Evolutionary conservation across 1,139 yeast genomes (phyloP).

Genomic region (Geotrichum citri-aurantii): DNA sequence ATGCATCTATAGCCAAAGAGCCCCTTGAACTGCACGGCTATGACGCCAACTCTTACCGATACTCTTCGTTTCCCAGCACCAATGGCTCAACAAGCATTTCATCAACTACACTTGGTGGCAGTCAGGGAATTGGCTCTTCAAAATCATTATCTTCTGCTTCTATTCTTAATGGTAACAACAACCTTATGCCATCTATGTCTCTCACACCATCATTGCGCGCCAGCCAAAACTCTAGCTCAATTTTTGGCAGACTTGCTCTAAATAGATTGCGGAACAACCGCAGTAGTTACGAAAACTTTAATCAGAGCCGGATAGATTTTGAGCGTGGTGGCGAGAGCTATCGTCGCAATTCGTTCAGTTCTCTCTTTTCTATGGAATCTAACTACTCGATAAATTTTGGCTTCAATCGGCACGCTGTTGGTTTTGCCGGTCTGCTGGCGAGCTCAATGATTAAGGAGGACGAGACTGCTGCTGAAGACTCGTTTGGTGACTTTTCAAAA

Average conservation of each 20-base stretch:
- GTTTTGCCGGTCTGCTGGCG: conserved; percentile 35
- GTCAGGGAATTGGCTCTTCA: conserved; percentile 9
- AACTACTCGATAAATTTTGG: conserved; percentile 25
- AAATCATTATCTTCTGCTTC: conserved; percentile 8
- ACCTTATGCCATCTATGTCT: conserved; percentile 17
- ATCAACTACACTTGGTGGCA: not conserved
- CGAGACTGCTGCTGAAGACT: conserved; percentile 13
- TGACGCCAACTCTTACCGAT: conserved; percentile 13
- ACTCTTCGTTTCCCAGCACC: not conserved
- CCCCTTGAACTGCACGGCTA: conserved; percentile 26
- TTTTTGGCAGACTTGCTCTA: conserved; percentile 13
- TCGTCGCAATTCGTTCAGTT: conserved; percentile 30
- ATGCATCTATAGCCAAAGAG: conserved; percentile 29
- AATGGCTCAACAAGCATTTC: not conserved
- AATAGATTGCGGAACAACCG: conserved; percentile 8
- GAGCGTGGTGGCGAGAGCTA: conserved; percentile 20
- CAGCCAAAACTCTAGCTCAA: conserved; percentile 5
- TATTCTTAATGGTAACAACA: not conserved
- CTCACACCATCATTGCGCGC: conserved; percentile 15
- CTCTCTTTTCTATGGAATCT: conserved; percentile 30
- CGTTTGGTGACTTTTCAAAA: conserved; percentile 30
- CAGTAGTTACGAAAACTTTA: conserved; percentile 18
- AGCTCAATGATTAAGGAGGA: conserved; percentile 34
- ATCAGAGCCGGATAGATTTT: conserved; percentile 26
- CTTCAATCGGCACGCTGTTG: conserved; percentile 32